These are phyloP conservation scores for barrel medic (Medicago truncatula) DNA, from an alignment of 306 rosid species.

Conservation along the genomic window MtrunA17r5.0-ANR NC_053043.1:34602001-34602500, in stretches of 20 bases:
- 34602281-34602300: neutral
- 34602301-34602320: neutral
- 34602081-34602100: no score
- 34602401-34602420: neutral
- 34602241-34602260: neutral
- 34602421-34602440: neutral
- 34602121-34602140: no score
- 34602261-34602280: neutral
- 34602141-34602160: neutral
- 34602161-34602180: neutral
- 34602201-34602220: neutral
- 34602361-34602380: slow-evolving; percentile 1
- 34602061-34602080: no score
- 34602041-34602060: no score
- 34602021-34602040: no score
- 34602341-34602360: neutral
- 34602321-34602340: neutral
- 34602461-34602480: slow-evolving; percentile 7
- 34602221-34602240: neutral
- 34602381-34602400: neutral
- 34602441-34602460: neutral
- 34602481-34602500: slow-evolving; percentile 26
- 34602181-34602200: neutral
- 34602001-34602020: no score
- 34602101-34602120: no score